phyloP scores from a whole-genome alignment of 192 early-diverging fungal species.

The Rhizoclosmatium globosum region DNA sequence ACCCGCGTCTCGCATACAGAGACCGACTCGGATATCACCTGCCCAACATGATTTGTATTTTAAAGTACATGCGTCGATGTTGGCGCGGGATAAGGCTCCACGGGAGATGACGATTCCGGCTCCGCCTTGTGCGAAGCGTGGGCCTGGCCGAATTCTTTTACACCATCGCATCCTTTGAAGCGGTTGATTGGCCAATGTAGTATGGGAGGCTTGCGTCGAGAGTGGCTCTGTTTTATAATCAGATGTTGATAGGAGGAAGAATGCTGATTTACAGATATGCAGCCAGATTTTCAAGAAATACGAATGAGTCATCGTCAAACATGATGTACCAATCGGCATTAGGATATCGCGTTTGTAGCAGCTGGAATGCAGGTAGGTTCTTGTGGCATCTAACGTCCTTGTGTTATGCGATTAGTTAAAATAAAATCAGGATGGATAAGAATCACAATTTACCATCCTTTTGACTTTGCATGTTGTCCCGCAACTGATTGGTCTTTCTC shows the following conservation, averaged over 20 bases:
- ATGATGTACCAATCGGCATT: constrained; percentile 55
- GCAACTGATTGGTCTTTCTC: constrained; percentile 1
- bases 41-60: constrained; percentile 44
- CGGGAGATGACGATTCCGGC: constrained; percentile 46
- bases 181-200: constrained; percentile 54
- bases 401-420: not conserved
- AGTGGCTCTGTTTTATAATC: not conserved
- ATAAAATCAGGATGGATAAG: not conserved
- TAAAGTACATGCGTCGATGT: constrained; percentile 41
- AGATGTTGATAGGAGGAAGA: no score
- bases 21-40: constrained; percentile 49
- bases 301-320: constrained; percentile 52
- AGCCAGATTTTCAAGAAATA: constrained; percentile 23
- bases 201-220: constrained; percentile 34
- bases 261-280: no score
- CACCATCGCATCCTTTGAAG: constrained; percentile 50
- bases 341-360: constrained; percentile 38
- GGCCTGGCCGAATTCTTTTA: constrained; percentile 41
- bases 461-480: constrained; percentile 24
- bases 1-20: constrained; percentile 53
- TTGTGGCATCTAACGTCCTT: constrained; percentile 57
- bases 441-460: constrained; percentile 15
- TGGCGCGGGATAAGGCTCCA: constrained; percentile 24
- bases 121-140: constrained; percentile 52
- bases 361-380: constrained; percentile 48